Percentiles rank a stretch among this genome's conserved stretches.
Conservation (phyloP, 441 rosid species). For the Eruca vesicaria region DNA sequence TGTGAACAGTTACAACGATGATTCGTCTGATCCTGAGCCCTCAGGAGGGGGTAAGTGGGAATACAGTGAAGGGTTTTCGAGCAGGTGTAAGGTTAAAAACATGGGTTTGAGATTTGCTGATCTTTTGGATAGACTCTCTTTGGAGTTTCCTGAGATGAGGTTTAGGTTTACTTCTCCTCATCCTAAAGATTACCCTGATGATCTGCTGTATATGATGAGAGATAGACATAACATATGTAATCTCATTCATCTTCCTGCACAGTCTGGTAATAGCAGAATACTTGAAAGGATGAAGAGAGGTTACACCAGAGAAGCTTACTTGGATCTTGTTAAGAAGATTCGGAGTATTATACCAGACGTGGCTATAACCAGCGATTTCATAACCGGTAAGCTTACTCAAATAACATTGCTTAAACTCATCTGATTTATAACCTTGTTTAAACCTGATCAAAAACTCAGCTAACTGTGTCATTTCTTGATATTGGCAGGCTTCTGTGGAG, state of each 20-base stretch:
- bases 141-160: constrained; percentile 87
- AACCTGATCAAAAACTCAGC: not conserved
- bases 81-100: constrained; percentile 74
- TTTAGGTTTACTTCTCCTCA: constrained; percentile 97
- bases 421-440: too few species aligned
- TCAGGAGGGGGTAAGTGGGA: constrained; percentile 62
- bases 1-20: constrained; percentile 92
- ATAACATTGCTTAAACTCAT: not conserved
- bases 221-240: constrained; percentile 83
- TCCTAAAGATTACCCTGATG: constrained; percentile 92
- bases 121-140: constrained; percentile 79
- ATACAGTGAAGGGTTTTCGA: constrained; percentile 81
- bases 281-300: constrained; percentile 87
- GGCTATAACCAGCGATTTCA: constrained; percentile 87
- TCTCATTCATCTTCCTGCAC: constrained; percentile 90
- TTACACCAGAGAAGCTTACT: constrained; percentile 90
- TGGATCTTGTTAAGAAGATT: constrained; percentile 82
- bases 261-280: constrained; percentile 74
- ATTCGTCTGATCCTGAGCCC: constrained; percentile 50
- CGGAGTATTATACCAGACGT: constrained; percentile 70
- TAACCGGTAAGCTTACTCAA: constrained; percentile 57
- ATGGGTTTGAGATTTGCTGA: constrained; percentile 86
- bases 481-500: constrained; percentile 82
- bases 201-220: constrained; percentile 71
- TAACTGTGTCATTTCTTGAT: not conserved